These are phyloP conservation scores for Mycena metata DNA, from an alignment of 768 basidiomycete genomes.

Conservation along the genomic window DNA sequence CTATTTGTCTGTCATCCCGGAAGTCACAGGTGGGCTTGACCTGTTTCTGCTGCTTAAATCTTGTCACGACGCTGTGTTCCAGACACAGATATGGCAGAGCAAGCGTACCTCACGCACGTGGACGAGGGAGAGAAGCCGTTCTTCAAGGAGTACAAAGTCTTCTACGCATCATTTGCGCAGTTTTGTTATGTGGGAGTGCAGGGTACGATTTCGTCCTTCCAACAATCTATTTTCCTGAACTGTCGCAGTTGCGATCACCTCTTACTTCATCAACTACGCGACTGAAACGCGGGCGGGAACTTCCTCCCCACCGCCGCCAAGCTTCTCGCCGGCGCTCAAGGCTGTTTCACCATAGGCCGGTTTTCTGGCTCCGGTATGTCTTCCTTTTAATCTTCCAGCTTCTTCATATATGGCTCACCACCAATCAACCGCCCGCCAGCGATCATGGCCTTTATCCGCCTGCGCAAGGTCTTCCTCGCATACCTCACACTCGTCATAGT, in stretches of 20 bases:
- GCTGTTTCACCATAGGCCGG: constrained; percentile 49
- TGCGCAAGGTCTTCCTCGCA: constrained; percentile 46
- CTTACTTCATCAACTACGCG: constrained; percentile 52
- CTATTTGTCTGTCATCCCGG: constrained; percentile 51
- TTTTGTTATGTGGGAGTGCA: constrained; percentile 51
- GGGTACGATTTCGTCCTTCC: constrained; percentile 33
- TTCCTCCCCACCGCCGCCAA: constrained; percentile 45
- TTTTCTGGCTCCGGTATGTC: constrained; percentile 49
- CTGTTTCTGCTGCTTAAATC: neutral
- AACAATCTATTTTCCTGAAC: no score
- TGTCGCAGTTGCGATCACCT: constrained; percentile 46
- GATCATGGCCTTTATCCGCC: constrained; percentile 47
- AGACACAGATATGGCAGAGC: constrained; percentile 53
- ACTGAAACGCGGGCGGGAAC: constrained; percentile 46
- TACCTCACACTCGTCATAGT: constrained; percentile 47
- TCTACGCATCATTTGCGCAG: constrained; percentile 51
- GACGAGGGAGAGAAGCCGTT: constrained; percentile 45
- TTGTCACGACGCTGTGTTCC: neutral
- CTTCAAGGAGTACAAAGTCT: constrained; percentile 47
- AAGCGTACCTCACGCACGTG: constrained; percentile 50
- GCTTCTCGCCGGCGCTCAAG: constrained; percentile 50
- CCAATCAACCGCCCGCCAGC: constrained; percentile 30
- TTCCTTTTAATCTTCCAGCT: neutral
- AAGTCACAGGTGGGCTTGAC: constrained; percentile 49
- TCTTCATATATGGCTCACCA: no score